These are phyloP conservation scores for Kuraishia ogatae DNA, from an alignment of 805 yeast species.

Conservation along the genomic window DNA sequence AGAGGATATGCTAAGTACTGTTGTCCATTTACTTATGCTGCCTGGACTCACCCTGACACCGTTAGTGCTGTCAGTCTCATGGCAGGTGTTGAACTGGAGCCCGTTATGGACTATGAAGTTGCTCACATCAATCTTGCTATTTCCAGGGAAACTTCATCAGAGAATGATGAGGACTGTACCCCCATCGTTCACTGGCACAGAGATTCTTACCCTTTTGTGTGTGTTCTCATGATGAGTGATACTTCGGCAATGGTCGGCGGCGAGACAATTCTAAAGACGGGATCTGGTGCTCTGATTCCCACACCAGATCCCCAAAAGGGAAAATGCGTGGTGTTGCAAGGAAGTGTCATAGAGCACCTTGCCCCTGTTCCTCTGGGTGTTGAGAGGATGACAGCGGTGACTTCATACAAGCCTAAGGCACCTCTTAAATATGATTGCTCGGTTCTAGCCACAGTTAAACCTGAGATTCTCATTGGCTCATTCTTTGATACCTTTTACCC, in stretches of 20 bases:
- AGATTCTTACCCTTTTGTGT: slow-evolving; percentile 57
- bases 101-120: slow-evolving; percentile 48
- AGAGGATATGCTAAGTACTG: slow-evolving; percentile 40
- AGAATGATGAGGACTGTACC: slow-evolving; percentile 30
- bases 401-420: slow-evolving; percentile 31
- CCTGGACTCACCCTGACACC: slow-evolving; percentile 54
- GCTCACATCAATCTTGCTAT: slow-evolving; percentile 38
- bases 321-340: slow-evolving; percentile 40
- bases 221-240: slow-evolving; percentile 55
- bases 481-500: slow-evolving; percentile 29
- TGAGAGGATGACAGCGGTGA: slow-evolving; percentile 35
- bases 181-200: slow-evolving; percentile 57
- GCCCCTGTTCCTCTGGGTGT: slow-evolving; percentile 34
- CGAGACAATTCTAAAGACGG: slow-evolving; percentile 45
- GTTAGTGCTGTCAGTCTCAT: slow-evolving; percentile 42
- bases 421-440: slow-evolving; percentile 26
- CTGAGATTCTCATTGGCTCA: slow-evolving; percentile 26
- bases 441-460: slow-evolving; percentile 31
- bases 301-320: slow-evolving; percentile 37
- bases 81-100: slow-evolving; percentile 51
- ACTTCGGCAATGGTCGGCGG: slow-evolving; percentile 53
- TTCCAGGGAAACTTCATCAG: slow-evolving; percentile 31
- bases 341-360: slow-evolving; percentile 34
- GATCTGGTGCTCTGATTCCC: slow-evolving; percentile 24
- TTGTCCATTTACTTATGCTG: slow-evolving; percentile 44